Conservation (phyloP, 2,329 filamentous ascomycete species). For the Beauveria sp. region DNA sequence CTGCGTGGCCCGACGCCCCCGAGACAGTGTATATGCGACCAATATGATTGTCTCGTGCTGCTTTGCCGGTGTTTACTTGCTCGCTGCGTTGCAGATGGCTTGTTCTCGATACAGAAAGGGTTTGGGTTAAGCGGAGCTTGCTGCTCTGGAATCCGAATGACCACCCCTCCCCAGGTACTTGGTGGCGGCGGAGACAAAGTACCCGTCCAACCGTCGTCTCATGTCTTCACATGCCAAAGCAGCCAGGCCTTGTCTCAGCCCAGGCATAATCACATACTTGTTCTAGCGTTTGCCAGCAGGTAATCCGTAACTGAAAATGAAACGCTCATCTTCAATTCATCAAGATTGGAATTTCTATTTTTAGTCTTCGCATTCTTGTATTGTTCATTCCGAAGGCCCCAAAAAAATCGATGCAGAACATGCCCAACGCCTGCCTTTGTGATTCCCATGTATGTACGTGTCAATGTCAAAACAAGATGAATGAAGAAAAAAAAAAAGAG, state of each 20-base stretch:
- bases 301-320: not conserved
- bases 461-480: not conserved
- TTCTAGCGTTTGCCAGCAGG: too few species aligned
- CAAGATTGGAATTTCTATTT: conserved; percentile 2
- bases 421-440: not conserved
- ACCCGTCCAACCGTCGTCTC: not conserved
- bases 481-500: not conserved
- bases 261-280: not conserved
- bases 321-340: not conserved
- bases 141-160: not conserved
- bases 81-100: not conserved
- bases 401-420: not conserved
- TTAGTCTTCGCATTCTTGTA: not conserved
- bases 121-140: not conserved
- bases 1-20: not conserved
- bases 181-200: not conserved
- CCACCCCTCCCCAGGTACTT: not conserved
- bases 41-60: not conserved
- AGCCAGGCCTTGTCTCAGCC: not conserved
- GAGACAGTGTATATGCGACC: not conserved
- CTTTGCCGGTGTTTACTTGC: not conserved
- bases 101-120: not conserved
- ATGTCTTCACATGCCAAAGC: conserved; percentile 9
- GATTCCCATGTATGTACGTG: not conserved
- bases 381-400: conserved; percentile 1